Base-by-base conservation (phyloP, 805 yeast genomes). In the Myxozyma geophila region DNA sequence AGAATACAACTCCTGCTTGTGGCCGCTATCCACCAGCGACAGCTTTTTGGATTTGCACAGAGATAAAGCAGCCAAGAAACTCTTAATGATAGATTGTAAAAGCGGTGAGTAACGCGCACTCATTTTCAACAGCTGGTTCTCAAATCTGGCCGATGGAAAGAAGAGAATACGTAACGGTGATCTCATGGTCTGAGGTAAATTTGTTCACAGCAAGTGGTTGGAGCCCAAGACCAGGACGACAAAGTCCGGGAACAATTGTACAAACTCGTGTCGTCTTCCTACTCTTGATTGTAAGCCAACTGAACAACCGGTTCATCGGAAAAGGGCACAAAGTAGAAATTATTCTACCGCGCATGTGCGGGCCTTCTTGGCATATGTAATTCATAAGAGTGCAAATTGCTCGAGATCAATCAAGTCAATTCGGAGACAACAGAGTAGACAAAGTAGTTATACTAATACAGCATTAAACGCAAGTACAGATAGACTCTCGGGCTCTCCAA, bases 331-430 rank as follows among this genome's bases (percentile, higher is more conserved):
- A 53, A 44, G 39, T 17, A 39, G 44, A n/a, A 47, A 17, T 6
- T 28, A 17, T 3, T 17, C 47, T 41, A 39, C 50, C 62, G 58
- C 23, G 62, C 62, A n/a, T 21, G 62, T 49, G 62, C 52, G 19
- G 15, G 62, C 44, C 52, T 49, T 59, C 41, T 47, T 59, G 62
- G 58, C 54, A 47, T 59, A 59, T 59, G 48, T 5, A 36, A 10
- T 13, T 41, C 7, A 19, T 9, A 40, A 28, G 17, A 36, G 12
- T 17, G n/a, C 33, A n/a, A 40, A 36, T 37, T 7, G 33, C 37
- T 33, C 21, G 13, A n/a, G 43, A 33, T 17, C 23, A 28, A 35
- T 41, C 33, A 15, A 56, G 41, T 39, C 35, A 19, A 40, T 39
- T 2, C 28, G 19, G 8, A 28, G 28, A 28, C 28, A 28, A 28